Evolutionary conservation across 768 basidiomycete species (phyloP).

Genomic region (Hortiboletus campestris): DNA sequence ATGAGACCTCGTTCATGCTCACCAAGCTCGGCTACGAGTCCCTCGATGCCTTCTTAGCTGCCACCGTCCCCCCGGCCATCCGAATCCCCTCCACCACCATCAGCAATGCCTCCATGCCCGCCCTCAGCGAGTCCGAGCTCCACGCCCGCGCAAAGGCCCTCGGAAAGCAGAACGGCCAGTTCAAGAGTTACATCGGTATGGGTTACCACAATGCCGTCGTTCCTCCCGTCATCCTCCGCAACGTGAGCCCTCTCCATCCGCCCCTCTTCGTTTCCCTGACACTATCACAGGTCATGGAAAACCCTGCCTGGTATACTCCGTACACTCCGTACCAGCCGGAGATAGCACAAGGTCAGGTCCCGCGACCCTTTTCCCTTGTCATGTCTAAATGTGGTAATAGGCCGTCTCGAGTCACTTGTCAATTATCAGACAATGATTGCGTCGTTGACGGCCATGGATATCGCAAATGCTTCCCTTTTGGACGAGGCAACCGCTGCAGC

Average conservation of each 20-base stretch:
- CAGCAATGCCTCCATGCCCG: slow-evolving; percentile 64
- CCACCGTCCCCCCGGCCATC: slow-evolving; percentile 79
- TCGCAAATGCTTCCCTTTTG: slow-evolving; percentile 92
- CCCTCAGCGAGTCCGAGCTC: slow-evolving; percentile 86
- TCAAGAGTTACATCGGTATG: slow-evolving; percentile 97
- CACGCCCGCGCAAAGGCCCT: slow-evolving; percentile 70
- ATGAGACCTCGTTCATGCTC: slow-evolving; percentile 84
- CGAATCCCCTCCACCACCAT: slow-evolving; percentile 62
- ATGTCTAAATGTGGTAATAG: slow-evolving; percentile 38
- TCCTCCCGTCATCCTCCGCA: slow-evolving; percentile 92
- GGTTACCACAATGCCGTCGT: slow-evolving; percentile 95
- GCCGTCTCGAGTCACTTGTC: slow-evolving; percentile 92
- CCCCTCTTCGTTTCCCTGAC: slow-evolving; percentile 2
- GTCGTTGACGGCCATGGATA: slow-evolving; percentile 91
- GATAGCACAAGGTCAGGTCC: slow-evolving; percentile 84
- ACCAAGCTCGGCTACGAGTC: slow-evolving; percentile 76
- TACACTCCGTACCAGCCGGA: slow-evolving; percentile 97
- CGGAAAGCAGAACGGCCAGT: slow-evolving; percentile 74
- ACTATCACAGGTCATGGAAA: slow-evolving; percentile 74
- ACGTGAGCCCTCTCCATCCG: slow-evolving; percentile 47
- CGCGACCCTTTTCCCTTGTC: neutral
- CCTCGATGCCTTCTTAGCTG: slow-evolving; percentile 85
- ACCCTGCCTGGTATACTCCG: slow-evolving; percentile 97
- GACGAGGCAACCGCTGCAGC: slow-evolving; percentile 96
- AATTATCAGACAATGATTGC: slow-evolving; percentile 97